phyloP scores from a whole-genome alignment of 495 filamentous ascomycete genomes.

The Tuber calosporum region DNA sequence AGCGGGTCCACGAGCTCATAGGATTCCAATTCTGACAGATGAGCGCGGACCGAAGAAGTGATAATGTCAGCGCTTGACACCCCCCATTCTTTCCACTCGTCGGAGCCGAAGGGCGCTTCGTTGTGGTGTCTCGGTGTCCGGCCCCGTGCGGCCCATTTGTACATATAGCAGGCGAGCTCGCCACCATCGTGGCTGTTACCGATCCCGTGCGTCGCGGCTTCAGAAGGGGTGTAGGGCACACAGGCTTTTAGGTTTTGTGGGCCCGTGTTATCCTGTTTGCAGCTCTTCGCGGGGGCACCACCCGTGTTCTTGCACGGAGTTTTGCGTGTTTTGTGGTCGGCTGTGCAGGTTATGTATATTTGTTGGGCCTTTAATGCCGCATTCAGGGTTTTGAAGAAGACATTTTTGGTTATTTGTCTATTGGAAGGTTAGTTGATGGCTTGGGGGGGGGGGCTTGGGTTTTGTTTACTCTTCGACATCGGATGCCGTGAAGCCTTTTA shows the following conservation, averaged over 20 bases:
- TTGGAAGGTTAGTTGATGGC: neutral
- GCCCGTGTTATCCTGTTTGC: constrained; percentile 32
- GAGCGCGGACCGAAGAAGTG: constrained; percentile 26
- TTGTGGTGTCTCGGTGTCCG: constrained; percentile 21
- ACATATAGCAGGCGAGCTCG: constrained; percentile 36
- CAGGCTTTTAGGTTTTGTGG: constrained; percentile 32
- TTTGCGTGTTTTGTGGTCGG: constrained; percentile 19
- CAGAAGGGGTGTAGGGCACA: constrained; percentile 12
- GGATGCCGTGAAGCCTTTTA: constrained; percentile 24
- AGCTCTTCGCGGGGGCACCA: constrained; percentile 10
- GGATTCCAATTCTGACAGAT: constrained; percentile 7
- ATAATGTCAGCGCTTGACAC: constrained; percentile 29
- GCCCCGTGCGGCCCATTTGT: constrained; percentile 37
- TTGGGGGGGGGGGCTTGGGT: neutral
- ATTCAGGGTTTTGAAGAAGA: constrained; percentile 40
- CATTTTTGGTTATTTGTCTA: constrained; percentile 33
- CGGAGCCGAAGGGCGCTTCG: constrained; percentile 31
- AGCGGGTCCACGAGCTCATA: constrained; percentile 4
- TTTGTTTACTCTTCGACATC: constrained; percentile 25
- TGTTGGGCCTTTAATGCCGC: constrained; percentile 33
- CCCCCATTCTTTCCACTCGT: constrained; percentile 28
- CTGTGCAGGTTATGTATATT: constrained; percentile 35
- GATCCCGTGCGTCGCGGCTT: neutral
- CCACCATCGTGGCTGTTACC: constrained; percentile 12
- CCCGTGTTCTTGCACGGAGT: constrained; percentile 11